A percentile compares a stretch with the other conserved stretches of the same genome.
Conservation (phyloP, 108 stramenopile genomes). For the Cyclotella cryptica region DNA sequence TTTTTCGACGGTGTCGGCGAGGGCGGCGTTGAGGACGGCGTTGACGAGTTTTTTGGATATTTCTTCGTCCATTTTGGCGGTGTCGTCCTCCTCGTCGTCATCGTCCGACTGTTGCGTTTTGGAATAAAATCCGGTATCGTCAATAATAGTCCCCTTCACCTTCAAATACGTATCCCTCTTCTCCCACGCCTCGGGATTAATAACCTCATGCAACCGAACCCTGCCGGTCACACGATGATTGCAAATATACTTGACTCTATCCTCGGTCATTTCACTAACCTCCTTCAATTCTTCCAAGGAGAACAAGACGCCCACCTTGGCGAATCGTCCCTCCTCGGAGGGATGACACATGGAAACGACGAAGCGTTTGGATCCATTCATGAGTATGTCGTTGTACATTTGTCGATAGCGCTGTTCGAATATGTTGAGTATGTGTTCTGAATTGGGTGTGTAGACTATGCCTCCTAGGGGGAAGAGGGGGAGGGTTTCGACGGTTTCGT, state of each 20-base stretch:
- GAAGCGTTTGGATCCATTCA: slow-evolving; percentile 89
- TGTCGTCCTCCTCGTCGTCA: slow-evolving; percentile 32
- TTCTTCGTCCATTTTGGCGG: slow-evolving; percentile 26
- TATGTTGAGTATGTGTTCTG: slow-evolving; percentile 89
- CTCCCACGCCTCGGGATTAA: slow-evolving; percentile 84
- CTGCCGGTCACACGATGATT: slow-evolving; percentile 84
- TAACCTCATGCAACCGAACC: slow-evolving; percentile 70
- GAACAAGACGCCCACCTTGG: slow-evolving; percentile 81
- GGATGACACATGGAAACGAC: slow-evolving; percentile 83
- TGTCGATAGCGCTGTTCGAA: slow-evolving; percentile 92
- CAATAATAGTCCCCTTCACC: slow-evolving; percentile 76
- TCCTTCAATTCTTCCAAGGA: slow-evolving; percentile 87
- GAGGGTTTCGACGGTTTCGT: slow-evolving; percentile 56
- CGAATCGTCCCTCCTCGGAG: slow-evolving; percentile 76
- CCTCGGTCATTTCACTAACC: slow-evolving; percentile 81
- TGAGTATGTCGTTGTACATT: slow-evolving; percentile 91
- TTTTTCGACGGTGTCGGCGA: slow-evolving; percentile 12
- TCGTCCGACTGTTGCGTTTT: slow-evolving; percentile 24
- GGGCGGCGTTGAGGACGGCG: slow-evolving; percentile 29
- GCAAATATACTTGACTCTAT: slow-evolving; percentile 91
- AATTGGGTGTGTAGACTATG: slow-evolving; percentile 88
- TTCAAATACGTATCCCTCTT: slow-evolving; percentile 78
- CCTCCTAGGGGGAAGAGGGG: slow-evolving; percentile 89
- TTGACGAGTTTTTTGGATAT: slow-evolving; percentile 30
- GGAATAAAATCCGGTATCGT: slow-evolving; percentile 61